Percentiles rank a stretch among this genome's conserved stretches.
These are phyloP conservation scores for Aristolochia fimbriata DNA, from an alignment of 164 flowering plant species.

Conservation along the genomic window DNA sequence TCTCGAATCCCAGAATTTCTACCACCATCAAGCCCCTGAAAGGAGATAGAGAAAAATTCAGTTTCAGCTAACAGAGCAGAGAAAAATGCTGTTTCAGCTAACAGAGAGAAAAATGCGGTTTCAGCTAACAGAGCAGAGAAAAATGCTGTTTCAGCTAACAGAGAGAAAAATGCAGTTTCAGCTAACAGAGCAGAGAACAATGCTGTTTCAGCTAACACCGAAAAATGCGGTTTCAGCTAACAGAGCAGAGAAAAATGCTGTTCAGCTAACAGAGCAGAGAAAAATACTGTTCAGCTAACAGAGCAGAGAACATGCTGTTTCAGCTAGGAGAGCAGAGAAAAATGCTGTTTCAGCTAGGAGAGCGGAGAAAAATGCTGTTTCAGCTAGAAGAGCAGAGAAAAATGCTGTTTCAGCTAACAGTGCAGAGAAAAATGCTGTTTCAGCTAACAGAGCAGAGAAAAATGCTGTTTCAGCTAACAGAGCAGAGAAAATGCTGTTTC, in stretches of 20 bases:
- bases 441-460: background rate
- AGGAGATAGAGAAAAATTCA: background rate
- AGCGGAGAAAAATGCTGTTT: background rate
- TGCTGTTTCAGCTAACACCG: background rate
- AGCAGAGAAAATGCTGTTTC: background rate
- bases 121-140: background rate
- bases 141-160: background rate
- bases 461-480: too few species aligned
- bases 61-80: too few species aligned
- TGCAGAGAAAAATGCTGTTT: background rate
- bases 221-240: background rate
- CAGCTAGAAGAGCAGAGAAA: too few species aligned
- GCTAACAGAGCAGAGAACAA: background rate
- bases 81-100: too few species aligned
- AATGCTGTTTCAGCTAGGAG: too few species aligned
- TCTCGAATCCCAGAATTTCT: constrained; percentile 44
- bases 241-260: background rate
- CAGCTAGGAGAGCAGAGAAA: too few species aligned
- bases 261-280: background rate
- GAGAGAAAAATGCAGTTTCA: too few species aligned
- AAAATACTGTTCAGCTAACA: too few species aligned
- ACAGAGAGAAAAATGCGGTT: too few species aligned
- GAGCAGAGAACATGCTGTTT: background rate
- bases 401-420: too few species aligned
- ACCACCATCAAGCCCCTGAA: constrained; percentile 43